Conservation (phyloP, 768 basidiomycete species). For the Chlorophyllum brunneum region DNA sequence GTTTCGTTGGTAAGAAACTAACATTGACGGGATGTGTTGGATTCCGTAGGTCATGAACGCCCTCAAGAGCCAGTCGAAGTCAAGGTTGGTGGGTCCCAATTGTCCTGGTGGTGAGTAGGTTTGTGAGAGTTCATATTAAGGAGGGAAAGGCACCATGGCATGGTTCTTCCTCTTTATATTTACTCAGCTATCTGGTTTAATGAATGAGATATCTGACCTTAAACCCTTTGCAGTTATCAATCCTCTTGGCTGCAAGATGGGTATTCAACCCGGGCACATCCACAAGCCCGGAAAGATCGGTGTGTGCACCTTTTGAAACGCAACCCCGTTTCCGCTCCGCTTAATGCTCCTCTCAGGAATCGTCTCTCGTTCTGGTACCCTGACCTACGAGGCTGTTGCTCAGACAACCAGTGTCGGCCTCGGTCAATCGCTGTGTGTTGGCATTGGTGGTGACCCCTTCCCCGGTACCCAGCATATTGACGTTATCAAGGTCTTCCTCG, state of each 20-base stretch:
- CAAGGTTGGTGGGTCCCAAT: slow-evolving; percentile 96
- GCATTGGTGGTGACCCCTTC: slow-evolving; percentile 97
- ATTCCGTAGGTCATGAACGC: slow-evolving; percentile 79
- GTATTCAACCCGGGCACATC: slow-evolving; percentile 97
- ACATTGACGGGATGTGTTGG: background rate
- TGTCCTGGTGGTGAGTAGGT: slow-evolving; percentile 73
- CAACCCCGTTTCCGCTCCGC: background rate
- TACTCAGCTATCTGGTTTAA: too few species aligned
- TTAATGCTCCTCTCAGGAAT: slow-evolving; percentile 51
- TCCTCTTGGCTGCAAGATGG: slow-evolving; percentile 98
- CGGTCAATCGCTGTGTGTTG: slow-evolving; percentile 94
- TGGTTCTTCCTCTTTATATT: too few species aligned
- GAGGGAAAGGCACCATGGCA: too few species aligned
- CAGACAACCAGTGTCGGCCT: slow-evolving; percentile 96
- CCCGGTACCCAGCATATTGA: slow-evolving; percentile 95
- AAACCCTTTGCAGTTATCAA: slow-evolving; percentile 64
- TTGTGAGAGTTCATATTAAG: too few species aligned
- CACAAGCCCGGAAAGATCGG: slow-evolving; percentile 96
- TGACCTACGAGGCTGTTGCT: slow-evolving; percentile 98
- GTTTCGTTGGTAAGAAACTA: background rate
- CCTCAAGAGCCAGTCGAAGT: slow-evolving; percentile 89
- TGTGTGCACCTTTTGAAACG: slow-evolving; percentile 21
- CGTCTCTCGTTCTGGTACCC: slow-evolving; percentile 90
- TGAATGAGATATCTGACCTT: background rate
- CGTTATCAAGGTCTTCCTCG: slow-evolving; percentile 93